A percentile compares a stretch with the other conserved stretches of the same genome.
These are phyloP conservation scores for Coniochaeta prunicola DNA, from an alignment of 2,329 filamentous ascomycete genomes.

Conservation along the genomic window DNA sequence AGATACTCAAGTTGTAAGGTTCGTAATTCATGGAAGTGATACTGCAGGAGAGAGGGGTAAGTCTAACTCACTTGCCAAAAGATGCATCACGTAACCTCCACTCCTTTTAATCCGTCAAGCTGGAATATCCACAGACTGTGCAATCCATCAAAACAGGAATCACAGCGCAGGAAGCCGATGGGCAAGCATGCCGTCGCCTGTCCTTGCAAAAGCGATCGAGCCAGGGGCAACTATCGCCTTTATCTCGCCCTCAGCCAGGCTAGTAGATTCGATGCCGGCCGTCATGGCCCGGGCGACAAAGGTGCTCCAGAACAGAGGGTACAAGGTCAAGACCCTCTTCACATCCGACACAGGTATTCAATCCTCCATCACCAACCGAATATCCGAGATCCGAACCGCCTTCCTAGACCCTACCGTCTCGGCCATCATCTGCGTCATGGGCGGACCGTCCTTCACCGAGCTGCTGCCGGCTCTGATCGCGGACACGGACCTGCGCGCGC, in stretches of 20 bases:
- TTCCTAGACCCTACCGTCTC: constrained; percentile 26
- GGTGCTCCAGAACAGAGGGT: constrained; percentile 24
- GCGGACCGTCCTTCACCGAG: constrained; percentile 30
- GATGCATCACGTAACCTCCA: no score
- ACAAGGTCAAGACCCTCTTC: constrained; percentile 25
- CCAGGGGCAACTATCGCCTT: constrained; percentile 25
- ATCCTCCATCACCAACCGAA: constrained; percentile 24
- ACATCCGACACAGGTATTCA: constrained; percentile 21
- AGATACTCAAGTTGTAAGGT: no score
- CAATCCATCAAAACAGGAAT: not conserved
- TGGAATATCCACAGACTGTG: no score
- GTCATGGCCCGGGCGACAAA: constrained; percentile 21
- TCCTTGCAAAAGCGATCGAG: not conserved
- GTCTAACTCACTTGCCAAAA: no score
- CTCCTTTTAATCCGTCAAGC: no score
- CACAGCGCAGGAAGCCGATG: not conserved
- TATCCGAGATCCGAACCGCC: constrained; percentile 28
- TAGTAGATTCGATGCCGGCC: constrained; percentile 22
- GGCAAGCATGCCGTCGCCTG: not conserved
- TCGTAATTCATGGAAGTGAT: no score
- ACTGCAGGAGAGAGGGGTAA: no score
- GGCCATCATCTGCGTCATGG: constrained; percentile 31
- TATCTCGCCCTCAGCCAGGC: constrained; percentile 30
- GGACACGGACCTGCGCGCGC: constrained; percentile 24
- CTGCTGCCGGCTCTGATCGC: constrained; percentile 28